Evolutionary conservation across 805 yeast genomes (phyloP).

Genomic region (Ogataea chonburiensis): DNA sequence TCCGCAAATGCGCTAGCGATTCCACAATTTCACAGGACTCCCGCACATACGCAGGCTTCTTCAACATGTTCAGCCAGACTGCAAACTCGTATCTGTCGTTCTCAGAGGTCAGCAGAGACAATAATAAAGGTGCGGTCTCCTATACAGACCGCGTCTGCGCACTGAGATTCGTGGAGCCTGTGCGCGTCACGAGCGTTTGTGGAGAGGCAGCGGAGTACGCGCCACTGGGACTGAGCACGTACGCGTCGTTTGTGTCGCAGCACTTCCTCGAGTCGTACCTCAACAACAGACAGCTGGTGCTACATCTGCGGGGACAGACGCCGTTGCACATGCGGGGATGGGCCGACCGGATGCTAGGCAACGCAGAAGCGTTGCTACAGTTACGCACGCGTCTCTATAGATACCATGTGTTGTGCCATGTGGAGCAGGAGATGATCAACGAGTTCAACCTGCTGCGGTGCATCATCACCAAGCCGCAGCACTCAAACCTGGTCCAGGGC

Average conservation of each 20-base stretch:
- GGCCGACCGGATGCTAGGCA: constrained; percentile 12
- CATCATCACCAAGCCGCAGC: constrained; percentile 38
- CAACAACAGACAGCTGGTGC: constrained; percentile 34
- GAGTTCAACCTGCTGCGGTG: constrained; percentile 39
- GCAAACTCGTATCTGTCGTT: constrained; percentile 30
- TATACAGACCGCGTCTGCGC: constrained; percentile 26
- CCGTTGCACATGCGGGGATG: constrained; percentile 9
- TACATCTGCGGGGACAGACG: constrained; percentile 36
- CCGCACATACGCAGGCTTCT: constrained; percentile 29
- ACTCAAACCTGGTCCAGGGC: constrained; percentile 37
- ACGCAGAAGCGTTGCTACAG: constrained; percentile 29
- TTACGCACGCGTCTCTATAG: constrained; percentile 21
- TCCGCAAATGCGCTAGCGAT: constrained; percentile 29
- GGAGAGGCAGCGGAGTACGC: constrained; percentile 21
- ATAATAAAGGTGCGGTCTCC: constrained; percentile 20
- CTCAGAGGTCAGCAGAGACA: constrained; percentile 16
- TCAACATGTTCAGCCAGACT: constrained; percentile 27
- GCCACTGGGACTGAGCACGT: constrained; percentile 29
- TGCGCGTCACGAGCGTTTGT: constrained; percentile 21
- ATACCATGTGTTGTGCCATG: constrained; percentile 14
- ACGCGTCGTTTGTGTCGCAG: constrained; percentile 30
- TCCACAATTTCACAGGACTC: constrained; percentile 28
- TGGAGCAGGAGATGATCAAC: constrained; percentile 12
- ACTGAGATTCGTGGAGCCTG: constrained; percentile 20
- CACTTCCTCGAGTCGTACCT: constrained; percentile 29